phyloP scores from a whole-genome alignment of 345 rosid genomes.

The Corchorus capsularis region DNA sequence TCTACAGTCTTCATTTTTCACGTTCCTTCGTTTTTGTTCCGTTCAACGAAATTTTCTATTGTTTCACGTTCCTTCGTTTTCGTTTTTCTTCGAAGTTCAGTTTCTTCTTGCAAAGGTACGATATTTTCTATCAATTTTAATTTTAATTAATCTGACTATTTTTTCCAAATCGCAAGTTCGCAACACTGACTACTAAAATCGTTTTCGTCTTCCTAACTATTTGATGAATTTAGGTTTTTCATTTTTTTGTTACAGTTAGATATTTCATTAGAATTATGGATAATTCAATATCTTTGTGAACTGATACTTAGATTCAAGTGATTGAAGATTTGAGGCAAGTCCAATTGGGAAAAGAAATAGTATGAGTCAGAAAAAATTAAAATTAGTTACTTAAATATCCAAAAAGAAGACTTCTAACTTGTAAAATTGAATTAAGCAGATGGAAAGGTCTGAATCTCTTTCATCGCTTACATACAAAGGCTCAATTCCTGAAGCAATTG shows the following conservation, averaged over 20 bases:
- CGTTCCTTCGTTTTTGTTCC: not conserved
- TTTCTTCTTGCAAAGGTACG: slow-evolving; percentile 3
- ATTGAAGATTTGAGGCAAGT: not conserved
- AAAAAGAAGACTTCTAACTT: not conserved
- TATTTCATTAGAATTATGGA: not conserved
- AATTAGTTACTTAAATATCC: not conserved
- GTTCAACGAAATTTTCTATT: not conserved
- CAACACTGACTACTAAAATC: not conserved
- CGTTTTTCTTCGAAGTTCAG: not conserved
- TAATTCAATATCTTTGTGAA: not conserved
- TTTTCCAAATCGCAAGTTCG: not conserved
- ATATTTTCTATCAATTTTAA: not conserved
- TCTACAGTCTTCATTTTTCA: too few relatives aligned
- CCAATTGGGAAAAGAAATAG: slow-evolving; percentile 1
- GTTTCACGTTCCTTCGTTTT: not conserved
- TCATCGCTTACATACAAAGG: slow-evolving; percentile 61
- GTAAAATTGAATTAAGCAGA: slow-evolving; percentile 33
- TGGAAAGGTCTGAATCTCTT: slow-evolving; percentile 56
- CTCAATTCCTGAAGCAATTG: slow-evolving; percentile 69
- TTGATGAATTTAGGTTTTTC: slow-evolving; percentile 10
- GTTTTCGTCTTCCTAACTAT: not conserved
- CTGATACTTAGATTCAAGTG: not conserved
- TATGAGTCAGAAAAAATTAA: too few relatives aligned
- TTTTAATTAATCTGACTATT: not conserved
- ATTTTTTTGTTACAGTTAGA: not conserved